Percentiles rank a stretch among this genome's conserved stretches.
These are phyloP conservation scores for Solioccasus polychromus DNA, from an alignment of 768 basidiomycete genomes.

Conservation along the genomic window DNA sequence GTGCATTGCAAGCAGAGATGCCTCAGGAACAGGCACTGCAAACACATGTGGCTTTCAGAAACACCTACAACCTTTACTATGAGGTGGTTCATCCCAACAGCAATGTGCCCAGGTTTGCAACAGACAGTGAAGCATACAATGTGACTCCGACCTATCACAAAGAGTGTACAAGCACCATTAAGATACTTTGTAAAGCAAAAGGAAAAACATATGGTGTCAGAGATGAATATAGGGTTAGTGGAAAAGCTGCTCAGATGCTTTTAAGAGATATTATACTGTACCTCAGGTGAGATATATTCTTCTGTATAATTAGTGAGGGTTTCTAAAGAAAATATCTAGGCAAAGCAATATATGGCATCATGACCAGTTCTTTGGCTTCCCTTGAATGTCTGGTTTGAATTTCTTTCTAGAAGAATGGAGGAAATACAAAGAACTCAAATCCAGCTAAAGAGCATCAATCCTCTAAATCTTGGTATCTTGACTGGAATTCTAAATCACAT, in stretches of 20 bases:
- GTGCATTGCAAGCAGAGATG: conserved; percentile 18
- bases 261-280: not conserved
- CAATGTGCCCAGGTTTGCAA: conserved; percentile 4
- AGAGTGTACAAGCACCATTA: not conserved
- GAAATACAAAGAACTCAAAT: conserved; percentile 6
- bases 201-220: not conserved
- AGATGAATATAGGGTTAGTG: conserved; percentile 5
- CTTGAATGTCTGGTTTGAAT: conserved; percentile 1
- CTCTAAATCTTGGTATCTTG: conserved; percentile 7
- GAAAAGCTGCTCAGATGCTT: conserved; percentile 2
- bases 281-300: not conserved
- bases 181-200: not conserved
- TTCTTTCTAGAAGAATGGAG: not conserved
- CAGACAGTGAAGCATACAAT: conserved; percentile 14
- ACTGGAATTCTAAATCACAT: conserved; percentile 9
- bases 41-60: conserved; percentile 12
- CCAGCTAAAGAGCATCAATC: not conserved
- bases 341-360: not conserved
- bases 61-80: conserved; percentile 18
- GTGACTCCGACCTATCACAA: not conserved
- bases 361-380: conserved; percentile 4
- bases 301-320: not conserved
- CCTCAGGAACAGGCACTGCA: not conserved
- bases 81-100: conserved; percentile 6
- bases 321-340: not conserved